Evolutionary conservation across 2,329 filamentous ascomycete species (phyloP).

Genomic region (Aureobasidium pullulans): DNA sequence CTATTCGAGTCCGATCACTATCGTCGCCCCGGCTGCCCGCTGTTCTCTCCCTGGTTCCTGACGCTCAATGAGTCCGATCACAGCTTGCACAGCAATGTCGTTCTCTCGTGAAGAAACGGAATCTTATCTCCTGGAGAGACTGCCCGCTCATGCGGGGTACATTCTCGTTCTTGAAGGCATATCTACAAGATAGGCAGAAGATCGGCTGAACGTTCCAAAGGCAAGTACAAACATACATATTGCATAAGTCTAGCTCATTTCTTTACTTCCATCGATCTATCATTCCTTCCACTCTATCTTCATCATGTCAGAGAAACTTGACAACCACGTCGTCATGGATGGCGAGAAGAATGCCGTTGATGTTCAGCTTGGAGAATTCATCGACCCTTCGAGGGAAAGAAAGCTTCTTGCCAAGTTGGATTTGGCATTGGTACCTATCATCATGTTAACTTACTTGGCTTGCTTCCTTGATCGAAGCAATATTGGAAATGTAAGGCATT

Average conservation of each 20-base stretch:
- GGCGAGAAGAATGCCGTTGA: not conserved
- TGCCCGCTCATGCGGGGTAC: not conserved
- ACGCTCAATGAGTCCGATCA: not conserved
- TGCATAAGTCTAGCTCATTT: conserved; percentile 5
- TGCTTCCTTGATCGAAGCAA: conserved; percentile 50
- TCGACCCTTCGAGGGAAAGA: conserved; percentile 40
- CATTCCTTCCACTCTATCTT: not conserved
- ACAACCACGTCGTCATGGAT: not conserved
- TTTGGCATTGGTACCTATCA: conserved; percentile 42
- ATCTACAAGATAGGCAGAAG: conserved; percentile 8
- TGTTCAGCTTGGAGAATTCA: conserved; percentile 13
- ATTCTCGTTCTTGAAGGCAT: not conserved
- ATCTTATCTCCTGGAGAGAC: conserved; percentile 4
- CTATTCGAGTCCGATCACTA: not conserved
- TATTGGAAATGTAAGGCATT: conserved; percentile 32
- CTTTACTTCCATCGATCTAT: not conserved
- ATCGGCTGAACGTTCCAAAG: not conserved
- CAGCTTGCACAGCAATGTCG: not conserved
- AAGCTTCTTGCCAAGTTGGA: conserved; percentile 44
- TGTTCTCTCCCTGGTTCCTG: not conserved
- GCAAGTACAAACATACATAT: not conserved
- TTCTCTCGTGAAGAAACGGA: not conserved
- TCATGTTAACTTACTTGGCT: conserved; percentile 49
- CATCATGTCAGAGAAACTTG: conserved; percentile 9
- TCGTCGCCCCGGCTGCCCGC: not conserved